Evolutionary conservation across 176 grass and related monocot species (phyloP).

Genomic region (Areca catechu): DNA sequence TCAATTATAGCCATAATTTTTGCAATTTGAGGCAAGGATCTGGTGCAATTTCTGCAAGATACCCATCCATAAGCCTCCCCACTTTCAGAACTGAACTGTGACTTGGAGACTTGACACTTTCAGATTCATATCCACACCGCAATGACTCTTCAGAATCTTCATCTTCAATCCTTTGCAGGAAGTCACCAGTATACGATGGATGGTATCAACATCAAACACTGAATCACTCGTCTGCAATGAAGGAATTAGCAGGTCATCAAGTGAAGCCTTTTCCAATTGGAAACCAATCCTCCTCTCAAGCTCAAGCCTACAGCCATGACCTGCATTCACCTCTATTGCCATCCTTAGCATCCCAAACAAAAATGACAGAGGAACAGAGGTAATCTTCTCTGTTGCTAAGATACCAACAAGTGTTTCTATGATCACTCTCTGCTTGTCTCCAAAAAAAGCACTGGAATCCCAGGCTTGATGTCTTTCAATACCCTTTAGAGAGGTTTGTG

Average conservation of each 20-base stretch:
- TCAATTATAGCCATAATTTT: conserved; percentile 87
- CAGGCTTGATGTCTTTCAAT: conserved; percentile 39
- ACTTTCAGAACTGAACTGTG: conserved; percentile 76
- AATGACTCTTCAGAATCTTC: conserved; percentile 64
- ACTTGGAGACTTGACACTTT: conserved; percentile 47
- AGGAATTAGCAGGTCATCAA: conserved; percentile 83
- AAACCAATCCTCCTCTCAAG: conserved; percentile 70
- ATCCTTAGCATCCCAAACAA: conserved; percentile 92
- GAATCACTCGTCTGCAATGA: conserved; percentile 59
- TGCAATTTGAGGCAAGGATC: conserved; percentile 78
- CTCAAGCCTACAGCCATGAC: conserved; percentile 51
- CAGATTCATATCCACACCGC: conserved; percentile 60
- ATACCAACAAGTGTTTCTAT: conserved; percentile 64
- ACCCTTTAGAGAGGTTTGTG: conserved; percentile 38
- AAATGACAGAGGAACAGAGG: conserved; percentile 59
- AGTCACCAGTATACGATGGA: conserved; percentile 82
- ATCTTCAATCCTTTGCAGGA: conserved; percentile 69
- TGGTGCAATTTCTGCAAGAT: conserved; percentile 65
- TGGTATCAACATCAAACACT: conserved; percentile 75
- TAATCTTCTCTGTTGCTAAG: conserved; percentile 67
- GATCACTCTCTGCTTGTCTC: conserved; percentile 49
- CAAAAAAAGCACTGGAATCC: conserved; percentile 53
- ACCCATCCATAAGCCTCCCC: conserved; percentile 58
- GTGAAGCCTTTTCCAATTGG: conserved; percentile 71
- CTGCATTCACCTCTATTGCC: conserved; percentile 63